Percentiles rank a stretch among this genome's conserved stretches.
Evolutionary conservation across 1,284 basidiomycete genomes (phyloP).

Genomic region (Cryptococcus sp.): DNA sequence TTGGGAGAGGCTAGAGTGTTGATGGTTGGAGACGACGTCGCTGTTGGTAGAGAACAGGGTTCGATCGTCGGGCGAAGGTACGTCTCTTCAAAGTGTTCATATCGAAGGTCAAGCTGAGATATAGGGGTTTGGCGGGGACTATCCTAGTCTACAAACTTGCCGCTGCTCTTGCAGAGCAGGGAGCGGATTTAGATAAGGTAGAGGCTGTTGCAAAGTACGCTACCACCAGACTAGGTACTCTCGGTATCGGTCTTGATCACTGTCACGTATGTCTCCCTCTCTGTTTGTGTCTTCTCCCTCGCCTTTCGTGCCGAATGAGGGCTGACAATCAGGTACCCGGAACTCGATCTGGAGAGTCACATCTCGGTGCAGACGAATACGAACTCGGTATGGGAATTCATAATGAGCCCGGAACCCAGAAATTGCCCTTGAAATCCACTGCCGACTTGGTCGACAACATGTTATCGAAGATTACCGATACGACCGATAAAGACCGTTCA

Average conservation of each 20-base stretch:
- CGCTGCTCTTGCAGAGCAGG: conserved; percentile 70
- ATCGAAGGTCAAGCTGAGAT: conserved; percentile 4
- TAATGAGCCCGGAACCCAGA: conserved; percentile 81
- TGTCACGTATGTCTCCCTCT: conserved; percentile 62
- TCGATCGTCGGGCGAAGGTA: conserved; percentile 47
- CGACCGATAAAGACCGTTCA: conserved; percentile 72
- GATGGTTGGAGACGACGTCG: conserved; percentile 86
- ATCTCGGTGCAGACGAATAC: conserved; percentile 52
- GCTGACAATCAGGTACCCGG: conserved; percentile 63
- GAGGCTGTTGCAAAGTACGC: conserved; percentile 65
- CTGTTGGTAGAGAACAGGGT: conserved; percentile 62
- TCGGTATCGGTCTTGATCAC: conserved; percentile 88
- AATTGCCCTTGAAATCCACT: conserved; percentile 59
- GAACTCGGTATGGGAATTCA: conserved; percentile 70
- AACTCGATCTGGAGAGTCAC: conserved; percentile 59
- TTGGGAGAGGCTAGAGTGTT: conserved; percentile 72
- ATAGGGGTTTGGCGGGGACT: conserved; percentile 76
- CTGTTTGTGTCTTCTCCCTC: background rate
- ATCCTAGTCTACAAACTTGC: conserved; percentile 90
- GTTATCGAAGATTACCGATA: conserved; percentile 67
- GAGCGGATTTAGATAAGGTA: conserved; percentile 69
- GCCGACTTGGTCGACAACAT: conserved; percentile 67
- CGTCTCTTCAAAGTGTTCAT: conserved; percentile 18
- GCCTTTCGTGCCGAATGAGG: background rate
- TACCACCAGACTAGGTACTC: conserved; percentile 62